A percentile compares a stretch with the other conserved stretches of the same genome.
These are phyloP conservation scores for Clarireedia paspali DNA, from an alignment of 2,329 filamentous ascomycete species.

Conservation along the genomic window DNA sequence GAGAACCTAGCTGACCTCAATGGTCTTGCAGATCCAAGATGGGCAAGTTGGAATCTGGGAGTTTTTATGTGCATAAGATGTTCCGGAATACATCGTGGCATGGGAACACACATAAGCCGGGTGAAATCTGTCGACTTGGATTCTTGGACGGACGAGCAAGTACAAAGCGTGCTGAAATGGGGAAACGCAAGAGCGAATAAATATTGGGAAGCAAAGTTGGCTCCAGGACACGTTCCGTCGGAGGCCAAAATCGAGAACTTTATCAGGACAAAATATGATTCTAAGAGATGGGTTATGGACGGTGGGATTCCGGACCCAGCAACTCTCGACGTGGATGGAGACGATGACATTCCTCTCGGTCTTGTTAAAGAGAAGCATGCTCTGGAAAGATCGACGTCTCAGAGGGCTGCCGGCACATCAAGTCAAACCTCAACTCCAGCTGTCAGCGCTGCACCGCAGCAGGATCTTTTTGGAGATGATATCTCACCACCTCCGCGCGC, in stretches of 20 bases:
- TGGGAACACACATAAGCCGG: conserved; percentile 97
- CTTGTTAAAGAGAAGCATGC: conserved; percentile 60
- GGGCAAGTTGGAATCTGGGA: conserved; percentile 98
- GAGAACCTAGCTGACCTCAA: not conserved
- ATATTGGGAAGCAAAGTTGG: conserved; percentile 96
- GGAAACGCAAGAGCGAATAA: conserved; percentile 95
- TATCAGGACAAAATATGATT: conserved; percentile 97
- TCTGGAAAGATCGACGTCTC: conserved; percentile 42
- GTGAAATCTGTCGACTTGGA: conserved; percentile 98
- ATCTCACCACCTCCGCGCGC: conserved; percentile 58
- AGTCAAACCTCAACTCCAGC: conserved; percentile 20
- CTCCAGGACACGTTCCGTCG: conserved; percentile 82
- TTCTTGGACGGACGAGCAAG: conserved; percentile 96
- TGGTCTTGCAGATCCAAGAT: conserved; percentile 71
- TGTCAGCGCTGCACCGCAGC: conserved; percentile 41
- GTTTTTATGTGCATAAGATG: conserved; percentile 97
- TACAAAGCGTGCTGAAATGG: conserved; percentile 90
- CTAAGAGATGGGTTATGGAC: conserved; percentile 99
- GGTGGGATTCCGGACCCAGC: conserved; percentile 90
- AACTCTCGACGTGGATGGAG: conserved; percentile 72
- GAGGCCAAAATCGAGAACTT: conserved; percentile 99
- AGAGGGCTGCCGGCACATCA: conserved; percentile 27
- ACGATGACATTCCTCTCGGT: conserved; percentile 68
- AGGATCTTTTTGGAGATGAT: conserved; percentile 77
- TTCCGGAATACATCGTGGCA: conserved; percentile 95